A percentile compares a stretch with the other conserved stretches of the same genome.
phyloP scores from a whole-genome alignment of 2,329 filamentous ascomycete species.

The Fusarium sp. region DNA sequence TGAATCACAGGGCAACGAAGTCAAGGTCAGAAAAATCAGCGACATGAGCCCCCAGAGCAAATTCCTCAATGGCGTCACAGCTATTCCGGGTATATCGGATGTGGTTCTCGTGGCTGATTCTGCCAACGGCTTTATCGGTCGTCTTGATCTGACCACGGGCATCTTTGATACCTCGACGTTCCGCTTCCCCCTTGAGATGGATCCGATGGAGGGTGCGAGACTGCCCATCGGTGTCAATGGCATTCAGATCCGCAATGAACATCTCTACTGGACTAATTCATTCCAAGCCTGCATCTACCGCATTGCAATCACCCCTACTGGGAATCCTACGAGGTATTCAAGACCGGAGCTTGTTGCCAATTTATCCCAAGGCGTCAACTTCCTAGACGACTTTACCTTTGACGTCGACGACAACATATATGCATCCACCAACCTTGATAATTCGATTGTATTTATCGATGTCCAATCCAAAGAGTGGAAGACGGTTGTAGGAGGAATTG shows the following conservation, averaged over 20 bases:
- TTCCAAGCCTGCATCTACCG: conserved; percentile 23
- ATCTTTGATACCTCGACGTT: conserved; percentile 11
- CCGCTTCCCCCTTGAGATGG: conserved; percentile 18
- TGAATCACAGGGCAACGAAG: neutral
- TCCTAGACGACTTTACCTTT: conserved; percentile 39
- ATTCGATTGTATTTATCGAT: conserved; percentile 29
- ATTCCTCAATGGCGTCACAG: conserved; percentile 22
- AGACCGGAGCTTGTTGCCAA: conserved; percentile 31
- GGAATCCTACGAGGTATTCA: conserved; percentile 9
- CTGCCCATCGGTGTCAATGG: conserved; percentile 30
- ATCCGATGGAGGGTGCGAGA: neutral
- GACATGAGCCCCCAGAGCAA: conserved; percentile 6
- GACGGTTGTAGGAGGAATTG: conserved; percentile 17
- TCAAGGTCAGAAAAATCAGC: conserved; percentile 22
- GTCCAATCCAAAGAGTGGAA: conserved; percentile 13
- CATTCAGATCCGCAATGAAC: conserved; percentile 13
- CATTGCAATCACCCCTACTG: conserved; percentile 16
- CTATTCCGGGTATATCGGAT: neutral
- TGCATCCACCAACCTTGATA: conserved; percentile 33
- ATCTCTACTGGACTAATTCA: conserved; percentile 33
- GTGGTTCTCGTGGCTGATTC: conserved; percentile 22
- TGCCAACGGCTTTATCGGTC: conserved; percentile 1
- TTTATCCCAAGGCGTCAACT: conserved; percentile 10
- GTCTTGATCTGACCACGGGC: conserved; percentile 8
- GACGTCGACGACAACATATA: conserved; percentile 34